These are phyloP conservation scores for Litsea cubeba DNA, from an alignment of 164 flowering plant species.

Conservation along the genomic window DNA sequence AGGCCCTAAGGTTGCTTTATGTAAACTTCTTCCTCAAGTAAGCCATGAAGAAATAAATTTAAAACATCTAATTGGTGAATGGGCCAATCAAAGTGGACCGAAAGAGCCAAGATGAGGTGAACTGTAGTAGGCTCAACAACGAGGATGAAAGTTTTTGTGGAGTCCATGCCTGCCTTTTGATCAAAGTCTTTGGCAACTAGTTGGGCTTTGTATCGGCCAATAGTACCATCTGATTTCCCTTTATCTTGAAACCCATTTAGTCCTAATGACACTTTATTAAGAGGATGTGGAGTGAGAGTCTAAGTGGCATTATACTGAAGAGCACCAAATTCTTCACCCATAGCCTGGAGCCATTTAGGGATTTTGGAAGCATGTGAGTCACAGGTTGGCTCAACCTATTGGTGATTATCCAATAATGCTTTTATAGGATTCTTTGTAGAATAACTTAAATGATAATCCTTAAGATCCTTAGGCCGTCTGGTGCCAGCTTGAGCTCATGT, in stretches of 20 bases:
- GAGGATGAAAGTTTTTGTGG: background rate
- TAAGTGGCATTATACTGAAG: background rate
- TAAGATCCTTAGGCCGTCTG: background rate
- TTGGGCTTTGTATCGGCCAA: background rate
- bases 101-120: background rate
- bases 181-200: background rate
- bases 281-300: background rate
- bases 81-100: background rate
- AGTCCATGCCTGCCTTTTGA: background rate
- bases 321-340: background rate
- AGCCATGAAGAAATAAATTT: background rate
- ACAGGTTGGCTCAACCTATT: background rate
- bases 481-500: background rate
- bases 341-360: background rate
- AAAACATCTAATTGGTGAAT: background rate
- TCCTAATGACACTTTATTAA: background rate
- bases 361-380: background rate
- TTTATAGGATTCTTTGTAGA: background rate
- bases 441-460: too few species aligned
- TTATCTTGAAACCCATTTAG: constrained; percentile 4
- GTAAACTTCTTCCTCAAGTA: background rate
- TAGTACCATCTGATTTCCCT: background rate
- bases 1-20: background rate
- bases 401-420: background rate
- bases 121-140: background rate